Percentiles rank a stretch among this genome's conserved stretches.
Evolutionary conservation across 148 eudicot genomes (phyloP).

Genomic region (Chenopodium album): DNA sequence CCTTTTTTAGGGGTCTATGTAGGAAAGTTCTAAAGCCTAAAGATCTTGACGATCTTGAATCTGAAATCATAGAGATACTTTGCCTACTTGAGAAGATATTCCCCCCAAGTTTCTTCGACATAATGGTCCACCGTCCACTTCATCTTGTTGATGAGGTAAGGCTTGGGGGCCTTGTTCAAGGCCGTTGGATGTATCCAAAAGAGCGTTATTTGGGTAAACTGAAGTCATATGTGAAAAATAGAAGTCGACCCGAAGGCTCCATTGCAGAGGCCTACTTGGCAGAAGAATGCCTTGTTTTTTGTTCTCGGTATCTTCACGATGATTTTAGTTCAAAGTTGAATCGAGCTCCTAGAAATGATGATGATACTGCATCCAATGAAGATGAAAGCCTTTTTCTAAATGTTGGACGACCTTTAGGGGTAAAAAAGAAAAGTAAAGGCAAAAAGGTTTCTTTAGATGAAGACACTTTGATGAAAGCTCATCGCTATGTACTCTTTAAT

Average conservation of each 20-base stretch:
- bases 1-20: conserved; percentile 10
- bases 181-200: conserved; percentile 24
- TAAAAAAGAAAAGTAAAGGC: background rate
- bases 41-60: background rate
- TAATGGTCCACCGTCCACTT: conserved; percentile 5
- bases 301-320: conserved; percentile 20
- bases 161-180: conserved; percentile 8
- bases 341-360: conserved; percentile 4
- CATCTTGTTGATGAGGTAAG: conserved; percentile 13
- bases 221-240: conserved; percentile 21
- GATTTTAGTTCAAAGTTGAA: conserved; percentile 15
- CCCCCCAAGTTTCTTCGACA: background rate
- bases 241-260: conserved; percentile 24
- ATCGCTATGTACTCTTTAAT: conserved; percentile 17
- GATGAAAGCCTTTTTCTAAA: background rate
- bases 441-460: background rate
- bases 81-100: conserved; percentile 15
- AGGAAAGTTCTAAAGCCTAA: background rate
- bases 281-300: conserved; percentile 27
- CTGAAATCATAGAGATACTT: background rate
- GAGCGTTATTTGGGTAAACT: conserved; percentile 20
- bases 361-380: background rate
- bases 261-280: conserved; percentile 20
- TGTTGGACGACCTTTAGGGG: conserved; percentile 11
- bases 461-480: background rate